Base-by-base conservation (phyloP, 176 grass and related monocot genomes). In the Oryza coarctata region DNA sequence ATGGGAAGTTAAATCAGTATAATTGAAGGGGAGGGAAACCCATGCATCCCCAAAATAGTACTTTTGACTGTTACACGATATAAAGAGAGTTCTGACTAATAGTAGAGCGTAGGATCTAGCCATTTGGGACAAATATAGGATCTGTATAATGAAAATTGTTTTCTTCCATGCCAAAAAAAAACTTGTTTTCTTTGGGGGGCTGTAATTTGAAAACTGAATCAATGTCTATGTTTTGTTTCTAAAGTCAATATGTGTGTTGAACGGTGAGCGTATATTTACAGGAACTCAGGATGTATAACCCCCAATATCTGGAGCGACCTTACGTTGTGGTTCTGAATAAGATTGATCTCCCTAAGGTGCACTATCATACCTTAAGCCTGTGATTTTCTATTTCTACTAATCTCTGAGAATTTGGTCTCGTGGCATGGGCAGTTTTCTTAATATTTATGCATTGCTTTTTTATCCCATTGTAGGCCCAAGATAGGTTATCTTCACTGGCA, bases 261-360 rank as follows among this genome's bases (percentile, higher is more conserved):
- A 77, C 1, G 13, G 30, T 60, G 28, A 65, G 3, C 12, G 55
- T 86, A 23, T 85, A 70, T 62, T 67, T 93, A 65, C 84, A 98
- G 95, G 95, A 98, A 93, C 71, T 98, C 79, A 90, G 95, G 65
- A 98, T 98, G 95, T 98, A 98, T 86, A 98, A 98, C 57, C 95
- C 95, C 11, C 87, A 84, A 81, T 98, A 95, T 75, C 86, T 98
- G 68, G 81, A 89, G 78, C 86, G 92, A 61, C 92, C 95, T 68
- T 98, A 89, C 30, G 84, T 98, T 75, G 95, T 98, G 32, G 88
- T 98, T 23, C 85, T 98, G 63, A 98, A 98, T 87, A 98, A 98
- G 84, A 98, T 94, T 84, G 95, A 98, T 88, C 84, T 98, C 62
- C 84, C 88, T 76, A 87, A 98, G 92, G 95, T 98, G 68, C 76